Evolutionary conservation across 1,284 basidiomycete species (phyloP).

Genomic region (Pholiota adiposa): DNA sequence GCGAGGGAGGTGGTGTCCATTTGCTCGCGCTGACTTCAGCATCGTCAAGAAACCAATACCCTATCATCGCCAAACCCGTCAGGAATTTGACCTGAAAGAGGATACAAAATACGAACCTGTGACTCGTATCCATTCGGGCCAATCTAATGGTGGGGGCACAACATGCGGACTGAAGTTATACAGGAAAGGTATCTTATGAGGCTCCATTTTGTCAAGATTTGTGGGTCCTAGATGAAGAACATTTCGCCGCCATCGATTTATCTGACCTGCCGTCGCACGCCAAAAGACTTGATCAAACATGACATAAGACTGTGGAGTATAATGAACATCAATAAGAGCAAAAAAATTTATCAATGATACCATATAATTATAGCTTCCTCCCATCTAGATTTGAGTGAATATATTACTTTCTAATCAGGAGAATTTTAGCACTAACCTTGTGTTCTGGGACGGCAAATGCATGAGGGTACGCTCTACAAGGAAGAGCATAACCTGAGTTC

Average conservation of each 20-base stretch:
- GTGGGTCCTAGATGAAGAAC: conserved; percentile 80
- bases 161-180: conserved; percentile 95
- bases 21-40: conserved; percentile 86
- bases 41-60: conserved; percentile 95
- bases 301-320: conserved; percentile 69
- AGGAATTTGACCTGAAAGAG: not conserved
- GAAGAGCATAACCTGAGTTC: conserved; percentile 12
- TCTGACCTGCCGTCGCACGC: conserved; percentile 91
- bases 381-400: conserved; percentile 63
- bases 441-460: conserved; percentile 96
- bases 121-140: conserved; percentile 98
- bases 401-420: conserved; percentile 18
- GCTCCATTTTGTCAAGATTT: conserved; percentile 91
- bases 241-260: conserved; percentile 92
- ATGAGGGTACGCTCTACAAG: conserved; percentile 87
- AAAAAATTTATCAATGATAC: conserved; percentile 42
- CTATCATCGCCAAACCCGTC: conserved; percentile 39
- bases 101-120: conserved; percentile 81
- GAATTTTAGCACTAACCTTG: conserved; percentile 50
- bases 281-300: conserved; percentile 99
- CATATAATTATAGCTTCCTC: conserved; percentile 98
- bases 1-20: conserved; percentile 84
- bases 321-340: conserved; percentile 10
- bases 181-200: conserved; percentile 95
- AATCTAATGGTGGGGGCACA: conserved; percentile 91